These are phyloP conservation scores for Blastocystis sp. DNA, from an alignment of 352 stramenopile genomes.

Conservation along the genomic window DNA sequence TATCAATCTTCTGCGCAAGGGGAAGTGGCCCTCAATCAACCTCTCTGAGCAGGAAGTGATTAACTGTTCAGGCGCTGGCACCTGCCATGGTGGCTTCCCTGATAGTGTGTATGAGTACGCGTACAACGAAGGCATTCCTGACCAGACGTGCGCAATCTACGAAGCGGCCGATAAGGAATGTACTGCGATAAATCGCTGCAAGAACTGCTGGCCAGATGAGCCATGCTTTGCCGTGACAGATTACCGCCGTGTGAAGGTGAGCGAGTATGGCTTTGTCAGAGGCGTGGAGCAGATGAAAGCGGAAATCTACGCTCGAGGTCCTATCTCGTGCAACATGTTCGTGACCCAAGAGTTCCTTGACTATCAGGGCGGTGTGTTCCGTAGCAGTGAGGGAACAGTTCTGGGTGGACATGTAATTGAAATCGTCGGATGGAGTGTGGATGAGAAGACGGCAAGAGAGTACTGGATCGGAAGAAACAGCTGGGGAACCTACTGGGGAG, in stretches of 20 bases:
- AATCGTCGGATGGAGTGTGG: conserved; percentile 75
- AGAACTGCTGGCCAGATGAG: conserved; percentile 41
- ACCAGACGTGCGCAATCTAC: conserved; percentile 88
- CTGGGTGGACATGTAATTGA: conserved; percentile 80
- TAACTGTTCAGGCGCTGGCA: conserved; percentile 75
- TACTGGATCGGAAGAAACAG: conserved; percentile 84
- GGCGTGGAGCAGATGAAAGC: conserved; percentile 79
- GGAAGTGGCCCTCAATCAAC: conserved; percentile 69
- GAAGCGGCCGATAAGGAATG: conserved; percentile 79
- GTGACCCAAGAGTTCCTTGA: conserved; percentile 72
- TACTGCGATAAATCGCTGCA: conserved; percentile 72
- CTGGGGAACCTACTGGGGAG: conserved; percentile 82
- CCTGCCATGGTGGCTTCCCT: conserved; percentile 83
- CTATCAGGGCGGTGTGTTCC: conserved; percentile 76
- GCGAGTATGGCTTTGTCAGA: conserved; percentile 78
- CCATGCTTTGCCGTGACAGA: conserved; percentile 74
- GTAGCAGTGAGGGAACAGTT: conserved; percentile 71
- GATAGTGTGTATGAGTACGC: conserved; percentile 79
- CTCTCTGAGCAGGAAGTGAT: conserved; percentile 76
- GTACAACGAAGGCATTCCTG: conserved; percentile 80
- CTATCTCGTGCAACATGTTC: conserved; percentile 79
- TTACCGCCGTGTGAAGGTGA: conserved; percentile 80
- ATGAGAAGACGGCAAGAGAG: conserved; percentile 74
- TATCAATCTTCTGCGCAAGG: conserved; percentile 64
- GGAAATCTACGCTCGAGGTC: conserved; percentile 80